Conservation (phyloP, 371 early-diverging fungal species). For the Mortierella sp. region DNA sequence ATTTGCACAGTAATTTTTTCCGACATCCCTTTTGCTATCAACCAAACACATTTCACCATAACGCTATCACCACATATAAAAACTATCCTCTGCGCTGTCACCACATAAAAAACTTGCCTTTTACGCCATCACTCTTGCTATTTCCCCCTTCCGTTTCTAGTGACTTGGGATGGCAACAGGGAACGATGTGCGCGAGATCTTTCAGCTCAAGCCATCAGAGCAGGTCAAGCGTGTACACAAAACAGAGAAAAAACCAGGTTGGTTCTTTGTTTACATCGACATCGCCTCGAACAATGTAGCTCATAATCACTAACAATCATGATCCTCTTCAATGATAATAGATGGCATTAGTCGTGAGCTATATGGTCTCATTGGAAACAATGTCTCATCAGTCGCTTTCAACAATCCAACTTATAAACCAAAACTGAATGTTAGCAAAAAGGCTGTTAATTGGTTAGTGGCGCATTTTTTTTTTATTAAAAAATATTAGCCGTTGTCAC, state of each 20-base stretch:
- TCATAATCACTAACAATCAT: not conserved
- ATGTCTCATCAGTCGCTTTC: constrained; percentile 73
- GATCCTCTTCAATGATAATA: constrained; percentile 31
- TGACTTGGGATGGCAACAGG: constrained; percentile 59
- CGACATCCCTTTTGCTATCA: too few species aligned
- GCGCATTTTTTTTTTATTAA: not conserved
- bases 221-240: constrained; percentile 56
- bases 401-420: constrained; percentile 76
- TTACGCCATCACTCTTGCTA: too few species aligned
- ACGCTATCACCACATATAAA: too few species aligned
- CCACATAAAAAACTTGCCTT: too few species aligned
- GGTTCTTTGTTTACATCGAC: constrained; percentile 5
- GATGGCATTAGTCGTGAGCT: constrained; percentile 78
- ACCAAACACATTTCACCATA: too few species aligned
- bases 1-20: too few species aligned
- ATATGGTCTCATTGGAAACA: constrained; percentile 76
- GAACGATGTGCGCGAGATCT: constrained; percentile 76
- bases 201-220: constrained; percentile 67
- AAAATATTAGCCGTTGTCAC: too few species aligned
- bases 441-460: constrained; percentile 70
- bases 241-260: constrained; percentile 68
- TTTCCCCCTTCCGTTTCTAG: too few species aligned
- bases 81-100: not conserved
- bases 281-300: not conserved
- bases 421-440: constrained; percentile 75